A percentile compares a stretch with the other conserved stretches of the same genome.
Evolutionary conservation across 2,329 filamentous ascomycete species (phyloP).

Genomic region (Lachnum nothofagi): DNA sequence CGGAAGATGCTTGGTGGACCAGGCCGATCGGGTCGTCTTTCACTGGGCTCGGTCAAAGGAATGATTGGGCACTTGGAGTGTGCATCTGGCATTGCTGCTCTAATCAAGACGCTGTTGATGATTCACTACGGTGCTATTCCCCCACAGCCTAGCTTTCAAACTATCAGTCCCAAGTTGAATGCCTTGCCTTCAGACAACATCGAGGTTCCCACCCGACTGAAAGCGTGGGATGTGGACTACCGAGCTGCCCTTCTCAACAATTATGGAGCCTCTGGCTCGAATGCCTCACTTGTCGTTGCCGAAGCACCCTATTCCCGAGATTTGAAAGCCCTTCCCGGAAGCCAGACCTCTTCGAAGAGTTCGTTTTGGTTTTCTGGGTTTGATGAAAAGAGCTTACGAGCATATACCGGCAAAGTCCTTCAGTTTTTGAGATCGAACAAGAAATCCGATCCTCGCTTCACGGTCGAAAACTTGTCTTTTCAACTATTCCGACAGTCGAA

Average conservation of each 20-base stretch:
- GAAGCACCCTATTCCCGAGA: neutral
- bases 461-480: conserved; percentile 32
- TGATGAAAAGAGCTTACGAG: conserved; percentile 23
- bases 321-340: neutral
- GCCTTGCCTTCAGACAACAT: conserved; percentile 8
- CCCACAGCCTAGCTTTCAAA: neutral
- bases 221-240: conserved; percentile 9
- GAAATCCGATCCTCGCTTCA: conserved; percentile 1
- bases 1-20: neutral
- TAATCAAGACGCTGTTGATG: neutral
- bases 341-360: neutral
- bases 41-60: neutral
- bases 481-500: conserved; percentile 32
- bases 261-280: conserved; percentile 25
- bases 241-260: conserved; percentile 19
- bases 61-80: neutral
- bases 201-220: conserved; percentile 5
- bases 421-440: conserved; percentile 12
- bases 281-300: conserved; percentile 16
- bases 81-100: neutral
- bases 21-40: neutral
- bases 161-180: conserved; percentile 2
- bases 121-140: neutral
- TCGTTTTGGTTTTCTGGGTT: conserved; percentile 12
- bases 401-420: conserved; percentile 17